Base-by-base conservation (phyloP, 176 grass and related monocot genomes). In the Puccinellia tenuiflora region DNA sequence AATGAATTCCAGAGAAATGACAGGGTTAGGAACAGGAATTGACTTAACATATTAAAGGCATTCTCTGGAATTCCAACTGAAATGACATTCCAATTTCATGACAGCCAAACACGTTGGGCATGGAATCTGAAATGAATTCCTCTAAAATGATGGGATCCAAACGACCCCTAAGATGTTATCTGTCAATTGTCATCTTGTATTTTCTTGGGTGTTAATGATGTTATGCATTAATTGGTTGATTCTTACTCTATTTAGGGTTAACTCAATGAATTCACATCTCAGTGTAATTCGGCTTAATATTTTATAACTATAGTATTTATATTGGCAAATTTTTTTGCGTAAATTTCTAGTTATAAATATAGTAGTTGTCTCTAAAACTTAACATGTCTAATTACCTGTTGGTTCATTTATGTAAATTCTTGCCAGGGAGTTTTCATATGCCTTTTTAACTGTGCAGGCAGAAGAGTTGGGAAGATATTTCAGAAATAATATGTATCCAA, bases 401-500 rank as follows among this genome's bases (percentile, higher is more conserved):
- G 7, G 39, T 85, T 69, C 24, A 38, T 76, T 50, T 76, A 4
- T 17, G 53, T 77, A 77, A 57, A 67, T 38, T 76, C 52, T 42
- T 89, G 24, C 40, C 52, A 56, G 64, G 56, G 20, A 10, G 9
- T 20, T 48, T 24, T 67, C n/a, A 20, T 28, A 47, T 84, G 67
- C 4, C 73, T 29, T 75, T 76, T 81, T 42, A 14, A 76, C 75
- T 82, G 21, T 75, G 74, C 81, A 98, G 95, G 92, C 92, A 62
- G 95, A 98, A 92, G 92, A 98, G 53, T 54, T 98, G 75, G 95
- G 95, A 92, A 98, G 95, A 80, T 98, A 90, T 56, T 98, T 94
- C 79, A 83, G 92, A 83, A 98, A 98, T 73, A 91, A 98, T 79
- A 98, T 98, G 92, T 98, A 98, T 93, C 95, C 95, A 93, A 93